A percentile compares a stretch with the other conserved stretches of the same genome.
Conservation (phyloP, 1,284 basidiomycete genomes). For the Phellinidium pouzarii region DNA sequence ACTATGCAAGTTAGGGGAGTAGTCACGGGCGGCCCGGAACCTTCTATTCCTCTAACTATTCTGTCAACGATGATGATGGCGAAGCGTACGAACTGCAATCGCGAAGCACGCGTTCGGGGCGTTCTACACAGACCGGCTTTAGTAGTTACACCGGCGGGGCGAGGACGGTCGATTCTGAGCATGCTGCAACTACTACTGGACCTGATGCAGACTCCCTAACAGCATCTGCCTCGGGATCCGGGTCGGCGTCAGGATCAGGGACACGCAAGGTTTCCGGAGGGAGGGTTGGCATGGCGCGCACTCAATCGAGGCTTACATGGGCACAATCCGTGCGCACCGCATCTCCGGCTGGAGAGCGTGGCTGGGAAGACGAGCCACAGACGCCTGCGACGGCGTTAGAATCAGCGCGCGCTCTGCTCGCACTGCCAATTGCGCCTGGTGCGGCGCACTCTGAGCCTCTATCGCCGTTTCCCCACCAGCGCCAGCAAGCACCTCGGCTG, state of each 20-base stretch:
- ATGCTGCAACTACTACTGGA: background rate
- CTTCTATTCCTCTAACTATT: slow-evolving; percentile 9
- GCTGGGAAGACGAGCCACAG: background rate
- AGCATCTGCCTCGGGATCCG: slow-evolving; percentile 7
- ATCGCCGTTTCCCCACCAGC: background rate
- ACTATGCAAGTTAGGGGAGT: background rate
- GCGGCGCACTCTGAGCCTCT: background rate
- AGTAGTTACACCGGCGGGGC: background rate
- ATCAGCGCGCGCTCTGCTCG: background rate
- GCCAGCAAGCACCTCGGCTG: background rate
- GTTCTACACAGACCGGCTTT: slow-evolving; percentile 2
- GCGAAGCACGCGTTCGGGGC: slow-evolving; percentile 7
- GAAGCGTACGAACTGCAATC: slow-evolving; percentile 10
- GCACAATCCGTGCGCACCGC: background rate
- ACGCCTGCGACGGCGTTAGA: slow-evolving; percentile 1
- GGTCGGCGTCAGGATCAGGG: slow-evolving; percentile 8
- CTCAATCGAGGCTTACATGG: background rate
- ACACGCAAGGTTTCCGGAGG: background rate
- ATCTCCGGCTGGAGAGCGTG: background rate
- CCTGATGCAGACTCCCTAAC: background rate
- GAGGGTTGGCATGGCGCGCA: background rate
- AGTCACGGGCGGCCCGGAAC: slow-evolving; percentile 1
- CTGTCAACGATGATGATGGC: slow-evolving; percentile 1
- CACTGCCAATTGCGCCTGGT: no score
- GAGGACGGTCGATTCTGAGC: background rate